Conservation (phyloP, 495 filamentous ascomycete genomes). For the Penicillium fimorum region DNA sequence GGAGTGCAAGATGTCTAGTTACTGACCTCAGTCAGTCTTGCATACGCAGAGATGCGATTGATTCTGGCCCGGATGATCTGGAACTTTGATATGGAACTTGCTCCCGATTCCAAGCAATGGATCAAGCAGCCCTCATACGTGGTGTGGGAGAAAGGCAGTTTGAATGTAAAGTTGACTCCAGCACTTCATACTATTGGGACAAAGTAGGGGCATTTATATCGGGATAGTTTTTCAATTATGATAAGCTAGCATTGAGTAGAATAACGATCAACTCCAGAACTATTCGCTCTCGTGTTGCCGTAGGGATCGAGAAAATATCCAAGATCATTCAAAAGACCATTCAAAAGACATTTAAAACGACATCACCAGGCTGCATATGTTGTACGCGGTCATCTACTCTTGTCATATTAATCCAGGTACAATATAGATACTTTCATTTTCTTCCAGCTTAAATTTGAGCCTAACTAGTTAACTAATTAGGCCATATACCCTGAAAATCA, state of each 20-base stretch:
- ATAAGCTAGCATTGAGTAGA: neutral
- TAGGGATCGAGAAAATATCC: too few relatives aligned
- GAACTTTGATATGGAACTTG: slow-evolving; percentile 15
- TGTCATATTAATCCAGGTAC: too few relatives aligned
- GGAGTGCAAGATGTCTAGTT: neutral
- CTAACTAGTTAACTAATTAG: too few relatives aligned
- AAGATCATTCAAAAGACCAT: too few relatives aligned
- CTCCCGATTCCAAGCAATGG: slow-evolving; percentile 9
- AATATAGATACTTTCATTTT: too few relatives aligned
- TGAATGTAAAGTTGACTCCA: neutral
- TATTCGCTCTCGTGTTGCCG: too few relatives aligned
- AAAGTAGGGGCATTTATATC: neutral
- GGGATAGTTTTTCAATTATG: neutral
- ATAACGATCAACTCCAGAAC: neutral
- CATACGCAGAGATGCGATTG: slow-evolving; percentile 35
- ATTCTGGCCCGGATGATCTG: slow-evolving; percentile 25
- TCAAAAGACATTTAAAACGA: too few relatives aligned
- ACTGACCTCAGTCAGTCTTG: slow-evolving; percentile 21
- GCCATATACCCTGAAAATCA: too few relatives aligned
- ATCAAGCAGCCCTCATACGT: neutral
- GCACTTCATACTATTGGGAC: neutral
- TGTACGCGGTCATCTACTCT: too few relatives aligned
- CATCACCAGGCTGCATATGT: too few relatives aligned
- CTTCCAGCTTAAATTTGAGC: too few relatives aligned
- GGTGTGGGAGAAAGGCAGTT: neutral